Evolutionary conservation across 768 basidiomycete species (phyloP).

Genomic region (Phaffia australis): DNA sequence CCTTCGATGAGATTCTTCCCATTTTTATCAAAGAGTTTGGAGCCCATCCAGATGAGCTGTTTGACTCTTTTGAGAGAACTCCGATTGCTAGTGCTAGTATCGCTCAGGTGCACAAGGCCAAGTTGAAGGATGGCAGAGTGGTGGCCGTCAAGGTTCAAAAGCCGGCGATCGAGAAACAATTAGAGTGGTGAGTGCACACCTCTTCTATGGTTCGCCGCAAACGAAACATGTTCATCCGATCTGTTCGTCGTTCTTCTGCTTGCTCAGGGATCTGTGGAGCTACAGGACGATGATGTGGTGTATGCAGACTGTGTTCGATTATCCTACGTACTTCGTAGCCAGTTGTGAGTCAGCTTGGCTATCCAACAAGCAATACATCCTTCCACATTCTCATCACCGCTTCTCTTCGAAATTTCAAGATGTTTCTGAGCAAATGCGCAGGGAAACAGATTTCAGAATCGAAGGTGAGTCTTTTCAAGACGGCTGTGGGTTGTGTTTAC

Average conservation of each 20-base stretch:
- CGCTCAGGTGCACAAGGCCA: slow-evolving; percentile 80
- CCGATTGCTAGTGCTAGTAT: slow-evolving; percentile 82
- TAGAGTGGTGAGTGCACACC: slow-evolving; percentile 48
- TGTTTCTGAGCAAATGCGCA: slow-evolving; percentile 64
- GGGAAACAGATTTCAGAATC: slow-evolving; percentile 68
- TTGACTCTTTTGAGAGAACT: slow-evolving; percentile 62
- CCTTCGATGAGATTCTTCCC: slow-evolving; percentile 12
- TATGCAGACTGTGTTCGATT: slow-evolving; percentile 56
- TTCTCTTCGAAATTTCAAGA: slow-evolving; percentile 39
- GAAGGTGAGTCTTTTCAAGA: slow-evolving; percentile 40
- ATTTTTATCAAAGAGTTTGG: slow-evolving; percentile 41
- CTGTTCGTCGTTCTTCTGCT: not conserved
- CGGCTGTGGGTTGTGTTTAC: not conserved
- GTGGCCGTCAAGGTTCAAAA: slow-evolving; percentile 94
- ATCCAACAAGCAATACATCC: not conserved
- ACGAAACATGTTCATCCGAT: not conserved
- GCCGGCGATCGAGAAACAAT: slow-evolving; percentile 72
- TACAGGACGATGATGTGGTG: slow-evolving; percentile 39
- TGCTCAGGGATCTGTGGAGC: slow-evolving; percentile 51
- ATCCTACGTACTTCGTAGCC: slow-evolving; percentile 45
- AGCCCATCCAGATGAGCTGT: slow-evolving; percentile 56
- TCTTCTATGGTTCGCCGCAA: not conserved
- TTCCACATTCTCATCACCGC: not conserved
- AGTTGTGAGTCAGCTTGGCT: not conserved
- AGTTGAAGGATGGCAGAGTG: slow-evolving; percentile 43